These are phyloP conservation scores for Spathaspora passalidarum DNA, from an alignment of 805 yeast species.

Conservation along the genomic window DNA sequence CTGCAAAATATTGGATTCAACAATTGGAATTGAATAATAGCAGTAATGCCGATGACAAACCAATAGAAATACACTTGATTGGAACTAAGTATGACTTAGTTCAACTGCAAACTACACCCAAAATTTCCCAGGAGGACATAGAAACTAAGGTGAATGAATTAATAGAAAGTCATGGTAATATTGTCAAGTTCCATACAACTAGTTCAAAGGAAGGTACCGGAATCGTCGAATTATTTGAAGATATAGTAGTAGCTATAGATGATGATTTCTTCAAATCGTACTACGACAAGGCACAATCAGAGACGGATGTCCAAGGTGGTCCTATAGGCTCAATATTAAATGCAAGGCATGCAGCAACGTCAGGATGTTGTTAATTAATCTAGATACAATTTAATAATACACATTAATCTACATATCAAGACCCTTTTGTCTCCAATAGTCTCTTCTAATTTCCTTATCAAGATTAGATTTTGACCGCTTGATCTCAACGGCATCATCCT, in stretches of 20 bases:
- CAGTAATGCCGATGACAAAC: slow-evolving; percentile 16
- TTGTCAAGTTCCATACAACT: slow-evolving; percentile 35
- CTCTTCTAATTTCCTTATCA: slow-evolving; percentile 34
- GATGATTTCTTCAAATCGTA: slow-evolving; percentile 26
- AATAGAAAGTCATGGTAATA: slow-evolving; percentile 16
- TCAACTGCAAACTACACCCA: slow-evolving; percentile 10
- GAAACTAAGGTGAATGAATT: slow-evolving; percentile 11
- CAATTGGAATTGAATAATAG: slow-evolving; percentile 49
- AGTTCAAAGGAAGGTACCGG: slow-evolving; percentile 75
- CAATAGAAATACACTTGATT: slow-evolving; percentile 44
- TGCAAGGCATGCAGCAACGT: slow-evolving; percentile 7
- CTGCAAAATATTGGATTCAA: slow-evolving; percentile 88
- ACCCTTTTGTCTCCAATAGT: slow-evolving; percentile 43
- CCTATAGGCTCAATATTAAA: slow-evolving; percentile 9
- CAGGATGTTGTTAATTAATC: slow-evolving; percentile 9
- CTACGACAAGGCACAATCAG: slow-evolving; percentile 8
- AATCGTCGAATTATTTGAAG: slow-evolving; percentile 38
- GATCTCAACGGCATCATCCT: slow-evolving; percentile 7
- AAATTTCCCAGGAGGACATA: slow-evolving; percentile 10
- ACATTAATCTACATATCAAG: slow-evolving; percentile 22
- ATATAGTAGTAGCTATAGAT: slow-evolving; percentile 27
- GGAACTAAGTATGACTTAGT: slow-evolving; percentile 82
- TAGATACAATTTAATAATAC: not conserved
- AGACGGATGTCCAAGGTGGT: not conserved
- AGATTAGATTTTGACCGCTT: slow-evolving; percentile 17